Evolutionary conservation across 2,329 filamentous ascomycete species (phyloP).

Genomic region (Sarocladium strictum): DNA sequence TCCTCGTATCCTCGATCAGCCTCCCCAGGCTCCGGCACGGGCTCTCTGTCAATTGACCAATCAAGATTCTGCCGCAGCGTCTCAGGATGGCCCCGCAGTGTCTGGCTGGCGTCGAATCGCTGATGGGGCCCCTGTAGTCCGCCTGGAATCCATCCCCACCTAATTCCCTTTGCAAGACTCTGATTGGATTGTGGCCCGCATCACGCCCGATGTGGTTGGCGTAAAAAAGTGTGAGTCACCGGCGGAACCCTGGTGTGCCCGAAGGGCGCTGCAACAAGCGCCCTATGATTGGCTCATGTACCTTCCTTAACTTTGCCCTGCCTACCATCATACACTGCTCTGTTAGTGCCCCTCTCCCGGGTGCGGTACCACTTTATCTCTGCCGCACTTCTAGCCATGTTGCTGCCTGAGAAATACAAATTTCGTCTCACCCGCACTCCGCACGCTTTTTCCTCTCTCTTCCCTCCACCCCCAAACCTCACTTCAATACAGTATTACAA

Average conservation of each 20-base stretch:
- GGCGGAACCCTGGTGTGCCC: neutral
- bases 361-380: neutral
- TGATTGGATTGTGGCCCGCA: neutral
- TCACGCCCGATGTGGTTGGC: neutral
- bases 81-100: neutral
- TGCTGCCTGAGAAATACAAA: slow-evolving; percentile 8
- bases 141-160: neutral
- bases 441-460: neutral
- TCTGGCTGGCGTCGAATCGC: slow-evolving; percentile 1
- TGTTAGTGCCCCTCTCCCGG: neutral
- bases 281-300: neutral
- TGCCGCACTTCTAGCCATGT: neutral
- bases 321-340: no score
- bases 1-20: neutral
- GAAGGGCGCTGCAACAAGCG: neutral
- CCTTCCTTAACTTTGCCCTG: neutral
- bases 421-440: slow-evolving; percentile 3
- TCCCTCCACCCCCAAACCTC: slow-evolving; percentile 24
- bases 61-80: neutral
- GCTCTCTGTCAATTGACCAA: neutral
- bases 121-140: slow-evolving; percentile 2
- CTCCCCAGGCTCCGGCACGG: neutral
- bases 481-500: slow-evolving; percentile 24
- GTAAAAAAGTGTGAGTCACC: slow-evolving; percentile 6
- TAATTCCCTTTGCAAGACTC: neutral